Percentiles rank a stretch among this genome's conserved stretches.
These are phyloP conservation scores for Leishmania turanica DNA, from an alignment of 208 protist species.

Conservation along the genomic window DNA sequence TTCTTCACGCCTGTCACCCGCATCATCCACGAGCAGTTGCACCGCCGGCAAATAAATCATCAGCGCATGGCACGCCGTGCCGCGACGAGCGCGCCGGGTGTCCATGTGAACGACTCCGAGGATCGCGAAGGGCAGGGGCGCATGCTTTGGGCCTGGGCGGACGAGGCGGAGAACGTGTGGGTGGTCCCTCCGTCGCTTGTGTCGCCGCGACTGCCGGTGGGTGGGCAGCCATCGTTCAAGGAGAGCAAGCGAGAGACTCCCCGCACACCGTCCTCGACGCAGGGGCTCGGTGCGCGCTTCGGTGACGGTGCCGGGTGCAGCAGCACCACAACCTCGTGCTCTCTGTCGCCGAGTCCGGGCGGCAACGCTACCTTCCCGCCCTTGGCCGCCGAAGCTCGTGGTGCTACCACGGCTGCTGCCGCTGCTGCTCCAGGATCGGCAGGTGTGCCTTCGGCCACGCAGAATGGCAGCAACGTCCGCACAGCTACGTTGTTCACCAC, in stretches of 20 bases:
- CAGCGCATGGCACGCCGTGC: slow-evolving; percentile 8
- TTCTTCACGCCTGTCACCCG: slow-evolving; percentile 63
- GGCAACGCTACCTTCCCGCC: slow-evolving; percentile 18
- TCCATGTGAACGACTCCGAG: neutral
- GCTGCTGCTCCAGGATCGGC: neutral
- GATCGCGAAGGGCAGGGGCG: neutral
- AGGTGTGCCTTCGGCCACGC: neutral
- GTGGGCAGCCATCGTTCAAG: slow-evolving; percentile 30
- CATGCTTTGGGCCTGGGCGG: slow-evolving; percentile 23
- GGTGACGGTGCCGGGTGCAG: slow-evolving; percentile 7
- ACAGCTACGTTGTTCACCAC: neutral
- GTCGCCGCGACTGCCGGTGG: slow-evolving; percentile 18
- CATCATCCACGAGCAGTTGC: slow-evolving; percentile 79
- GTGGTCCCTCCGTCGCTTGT: slow-evolving; percentile 9
- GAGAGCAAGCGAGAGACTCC: slow-evolving; percentile 29
- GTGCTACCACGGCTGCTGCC: neutral
- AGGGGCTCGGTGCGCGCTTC: neutral
- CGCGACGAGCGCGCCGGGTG: neutral
- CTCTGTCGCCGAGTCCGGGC: slow-evolving; percentile 18
- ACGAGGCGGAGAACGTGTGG: slow-evolving; percentile 28
- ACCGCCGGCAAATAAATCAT: slow-evolving; percentile 46
- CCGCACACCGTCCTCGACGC: slow-evolving; percentile 14
- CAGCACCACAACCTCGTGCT: slow-evolving; percentile 14
- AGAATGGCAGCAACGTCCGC: neutral
- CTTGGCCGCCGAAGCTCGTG: neutral